Evolutionary conservation across 768 basidiomycete genomes (phyloP).

Genomic region (Tylopilus felleus): DNA sequence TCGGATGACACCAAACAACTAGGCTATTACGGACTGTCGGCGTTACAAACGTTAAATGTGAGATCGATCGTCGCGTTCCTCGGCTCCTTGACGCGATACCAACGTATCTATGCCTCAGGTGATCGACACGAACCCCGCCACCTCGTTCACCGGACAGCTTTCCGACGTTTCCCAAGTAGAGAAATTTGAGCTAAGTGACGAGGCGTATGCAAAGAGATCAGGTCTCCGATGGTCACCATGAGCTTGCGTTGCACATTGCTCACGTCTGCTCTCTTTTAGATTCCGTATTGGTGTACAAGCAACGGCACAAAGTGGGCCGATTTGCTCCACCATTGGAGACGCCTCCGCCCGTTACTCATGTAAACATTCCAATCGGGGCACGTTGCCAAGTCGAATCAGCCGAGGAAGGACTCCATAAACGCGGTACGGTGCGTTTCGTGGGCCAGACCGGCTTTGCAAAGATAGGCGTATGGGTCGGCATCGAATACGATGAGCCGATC

Average conservation of each 20-base stretch:
- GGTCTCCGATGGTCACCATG: conserved; percentile 43
- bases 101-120: conserved; percentile 46
- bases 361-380: conserved; percentile 62
- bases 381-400: conserved; percentile 80
- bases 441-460: conserved; percentile 74
- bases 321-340: conserved; percentile 61
- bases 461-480: conserved; percentile 76
- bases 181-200: conserved; percentile 85
- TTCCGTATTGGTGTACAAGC: conserved; percentile 86
- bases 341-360: conserved; percentile 24
- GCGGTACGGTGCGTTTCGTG: conserved; percentile 84
- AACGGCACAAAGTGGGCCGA: conserved; percentile 81
- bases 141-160: conserved; percentile 77
- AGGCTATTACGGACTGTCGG: conserved; percentile 68
- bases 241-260: background rate
- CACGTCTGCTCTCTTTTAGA: conserved; percentile 44
- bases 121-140: conserved; percentile 68
- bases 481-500: conserved; percentile 93
- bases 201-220: conserved; percentile 75
- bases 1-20: conserved; percentile 66
- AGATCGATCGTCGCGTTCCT: conserved; percentile 14
- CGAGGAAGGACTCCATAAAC: conserved; percentile 67
- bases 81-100: background rate
- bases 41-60: conserved; percentile 83
- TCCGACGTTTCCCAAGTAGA: conserved; percentile 84